These are phyloP conservation scores for Hordeum marinum DNA, from an alignment of 176 grass and related monocot species.

Conservation along the genomic window DNA sequence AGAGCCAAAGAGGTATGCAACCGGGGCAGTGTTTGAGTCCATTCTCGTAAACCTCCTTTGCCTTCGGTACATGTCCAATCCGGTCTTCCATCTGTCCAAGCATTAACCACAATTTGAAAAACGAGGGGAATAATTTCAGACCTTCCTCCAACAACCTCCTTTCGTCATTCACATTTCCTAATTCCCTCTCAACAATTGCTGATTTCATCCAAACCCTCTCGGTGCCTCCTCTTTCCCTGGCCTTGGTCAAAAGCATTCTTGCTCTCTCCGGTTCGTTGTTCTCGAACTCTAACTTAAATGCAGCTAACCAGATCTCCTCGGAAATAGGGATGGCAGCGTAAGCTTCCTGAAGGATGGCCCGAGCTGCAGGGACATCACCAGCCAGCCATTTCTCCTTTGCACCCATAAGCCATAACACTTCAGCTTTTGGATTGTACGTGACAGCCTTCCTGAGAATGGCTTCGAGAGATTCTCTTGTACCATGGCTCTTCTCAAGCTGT, in stretches of 20 bases:
- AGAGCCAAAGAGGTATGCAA: constrained; percentile 82
- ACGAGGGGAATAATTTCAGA: constrained; percentile 74
- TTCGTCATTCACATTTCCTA: constrained; percentile 69
- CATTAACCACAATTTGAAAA: constrained; percentile 94
- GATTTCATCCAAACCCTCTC: constrained; percentile 99
- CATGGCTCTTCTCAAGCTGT: constrained; percentile 94
- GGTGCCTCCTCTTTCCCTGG: constrained; percentile 88
- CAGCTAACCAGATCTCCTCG: constrained; percentile 93
- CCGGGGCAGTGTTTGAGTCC: constrained; percentile 66
- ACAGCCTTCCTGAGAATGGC: constrained; percentile 79
- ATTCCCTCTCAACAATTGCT: constrained; percentile 79
- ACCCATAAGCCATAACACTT: constrained; percentile 95
- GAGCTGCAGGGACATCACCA: constrained; percentile 81
- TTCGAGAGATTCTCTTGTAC: constrained; percentile 84
- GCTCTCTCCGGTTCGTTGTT: constrained; percentile 94
- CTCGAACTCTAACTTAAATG: constrained; percentile 98
- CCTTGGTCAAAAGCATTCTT: constrained; percentile 87
- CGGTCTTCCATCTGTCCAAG: constrained; percentile 92
- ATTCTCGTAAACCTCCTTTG: constrained; percentile 78
- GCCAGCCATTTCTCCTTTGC: constrained; percentile 95
- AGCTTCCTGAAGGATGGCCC: constrained; percentile 93
- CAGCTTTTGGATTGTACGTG: constrained; percentile 80
- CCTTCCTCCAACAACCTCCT: constrained; percentile 85
- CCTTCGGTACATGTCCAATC: constrained; percentile 46
- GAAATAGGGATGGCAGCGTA: constrained; percentile 91